Evolutionary conservation across 495 filamentous ascomycete genomes (phyloP).

Genomic region (Aspergillus leporis): DNA sequence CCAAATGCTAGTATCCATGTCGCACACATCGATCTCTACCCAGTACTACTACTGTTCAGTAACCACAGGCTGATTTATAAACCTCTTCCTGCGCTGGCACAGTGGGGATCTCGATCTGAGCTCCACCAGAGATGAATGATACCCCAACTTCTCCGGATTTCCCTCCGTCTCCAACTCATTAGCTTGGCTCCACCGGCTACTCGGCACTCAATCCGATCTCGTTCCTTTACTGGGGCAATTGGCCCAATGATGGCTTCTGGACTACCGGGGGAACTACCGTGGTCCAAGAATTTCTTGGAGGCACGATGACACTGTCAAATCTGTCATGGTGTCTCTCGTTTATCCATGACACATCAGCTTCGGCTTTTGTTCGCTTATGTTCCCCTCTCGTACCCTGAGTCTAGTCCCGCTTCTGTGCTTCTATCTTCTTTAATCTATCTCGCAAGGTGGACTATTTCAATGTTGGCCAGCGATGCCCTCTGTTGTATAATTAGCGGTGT

Average conservation of each 20-base stretch:
- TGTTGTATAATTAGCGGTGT: background rate
- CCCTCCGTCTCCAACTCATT: background rate
- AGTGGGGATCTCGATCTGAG: background rate
- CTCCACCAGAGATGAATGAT: background rate
- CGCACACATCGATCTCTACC: no score
- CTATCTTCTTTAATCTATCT: background rate
- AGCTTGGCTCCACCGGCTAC: slow-evolving; percentile 25
- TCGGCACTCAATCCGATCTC: slow-evolving; percentile 19
- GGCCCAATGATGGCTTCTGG: slow-evolving; percentile 11
- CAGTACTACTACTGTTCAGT: no score
- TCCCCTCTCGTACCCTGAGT: background rate
- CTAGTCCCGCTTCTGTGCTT: no score
- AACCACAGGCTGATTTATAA: background rate
- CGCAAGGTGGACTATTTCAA: background rate
- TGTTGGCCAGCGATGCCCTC: background rate
- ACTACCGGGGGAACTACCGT: background rate
- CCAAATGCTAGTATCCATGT: no score
- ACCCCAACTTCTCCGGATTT: slow-evolving; percentile 7
- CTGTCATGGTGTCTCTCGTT: slow-evolving; percentile 9
- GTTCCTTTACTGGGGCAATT: slow-evolving; percentile 8
- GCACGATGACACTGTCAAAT: background rate
- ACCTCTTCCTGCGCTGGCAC: background rate
- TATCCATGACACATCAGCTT: slow-evolving; percentile 19
- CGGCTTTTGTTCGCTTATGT: slow-evolving; percentile 1
- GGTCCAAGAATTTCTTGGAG: background rate